These are phyloP conservation scores for Zea luxurians DNA, from an alignment of 176 grass and related monocot genomes.

Conservation along the genomic window DNA sequence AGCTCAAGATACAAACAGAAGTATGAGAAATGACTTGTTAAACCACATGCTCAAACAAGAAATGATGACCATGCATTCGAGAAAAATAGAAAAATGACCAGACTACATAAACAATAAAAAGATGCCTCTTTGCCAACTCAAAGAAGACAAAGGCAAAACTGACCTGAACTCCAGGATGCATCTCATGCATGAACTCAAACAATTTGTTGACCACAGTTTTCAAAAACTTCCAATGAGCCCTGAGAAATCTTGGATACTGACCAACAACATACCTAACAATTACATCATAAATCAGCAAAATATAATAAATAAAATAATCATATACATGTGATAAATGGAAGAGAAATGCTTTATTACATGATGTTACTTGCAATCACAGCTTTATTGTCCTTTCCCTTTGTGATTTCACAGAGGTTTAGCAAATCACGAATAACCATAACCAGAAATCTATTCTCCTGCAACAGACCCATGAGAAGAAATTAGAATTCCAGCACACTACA, in stretches of 20 bases:
- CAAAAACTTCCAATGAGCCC: slow-evolving; percentile 98
- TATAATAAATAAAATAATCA: background rate
- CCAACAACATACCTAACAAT: slow-evolving; percentile 95
- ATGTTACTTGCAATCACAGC: slow-evolving; percentile 99
- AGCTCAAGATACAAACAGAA: slow-evolving; percentile 27
- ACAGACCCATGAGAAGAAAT: slow-evolving; percentile 17
- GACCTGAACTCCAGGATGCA: slow-evolving; percentile 99
- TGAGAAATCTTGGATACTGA: slow-evolving; percentile 98
- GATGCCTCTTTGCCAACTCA: background rate
- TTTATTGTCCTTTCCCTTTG: slow-evolving; percentile 99
- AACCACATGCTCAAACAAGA: slow-evolving; percentile 16
- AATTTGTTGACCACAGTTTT: slow-evolving; percentile 99
- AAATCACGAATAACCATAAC: slow-evolving; percentile 99
- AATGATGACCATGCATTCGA: background rate
- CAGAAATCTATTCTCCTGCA: slow-evolving; percentile 96
- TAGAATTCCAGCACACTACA: background rate
- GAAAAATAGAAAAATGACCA: background rate
- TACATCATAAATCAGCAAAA: slow-evolving; percentile 30
- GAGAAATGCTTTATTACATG: slow-evolving; percentile 58
- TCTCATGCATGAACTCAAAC: slow-evolving; percentile 99
- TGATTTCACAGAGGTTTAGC: slow-evolving; percentile 98
- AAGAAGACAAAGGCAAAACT: slow-evolving; percentile 7
- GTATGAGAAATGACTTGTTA: background rate
- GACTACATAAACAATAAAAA: slow-evolving; percentile 17
- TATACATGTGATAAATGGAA: slow-evolving; percentile 6